These are phyloP conservation scores for Hymenoscyphus albidus DNA, from an alignment of 2,329 filamentous ascomycete species.

Conservation along the genomic window DNA sequence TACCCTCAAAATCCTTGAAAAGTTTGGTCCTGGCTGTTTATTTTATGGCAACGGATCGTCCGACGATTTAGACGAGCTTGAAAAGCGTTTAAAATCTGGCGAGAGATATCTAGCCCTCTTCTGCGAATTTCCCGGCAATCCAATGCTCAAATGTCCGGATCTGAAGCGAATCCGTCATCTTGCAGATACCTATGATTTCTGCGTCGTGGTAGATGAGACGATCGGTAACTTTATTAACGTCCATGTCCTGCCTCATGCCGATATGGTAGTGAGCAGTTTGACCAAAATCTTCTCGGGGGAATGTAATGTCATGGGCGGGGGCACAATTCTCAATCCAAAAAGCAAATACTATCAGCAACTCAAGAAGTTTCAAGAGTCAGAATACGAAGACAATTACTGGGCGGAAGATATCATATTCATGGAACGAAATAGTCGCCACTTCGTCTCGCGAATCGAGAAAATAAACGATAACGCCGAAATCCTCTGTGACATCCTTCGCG, in stretches of 20 bases:
- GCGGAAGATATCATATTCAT: slow-evolving; percentile 91
- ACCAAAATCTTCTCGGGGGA: slow-evolving; percentile 98
- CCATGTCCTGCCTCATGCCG: slow-evolving; percentile 83
- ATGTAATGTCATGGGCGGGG: slow-evolving; percentile 97
- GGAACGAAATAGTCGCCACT: slow-evolving; percentile 94
- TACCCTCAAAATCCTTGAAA: slow-evolving; percentile 89
- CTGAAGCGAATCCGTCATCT: slow-evolving; percentile 74
- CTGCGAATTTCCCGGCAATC: slow-evolving; percentile 94
- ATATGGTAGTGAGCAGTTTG: slow-evolving; percentile 89
- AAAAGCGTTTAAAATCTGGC: slow-evolving; percentile 64
- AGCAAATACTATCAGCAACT: slow-evolving; percentile 66
- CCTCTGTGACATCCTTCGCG: slow-evolving; percentile 68
- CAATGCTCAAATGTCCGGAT: slow-evolving; percentile 80
- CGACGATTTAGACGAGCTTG: slow-evolving; percentile 79
- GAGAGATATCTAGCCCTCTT: slow-evolving; percentile 81
- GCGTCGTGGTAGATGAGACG: slow-evolving; percentile 90
- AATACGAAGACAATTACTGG: slow-evolving; percentile 91
- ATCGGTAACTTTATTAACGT: slow-evolving; percentile 96
- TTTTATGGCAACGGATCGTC: slow-evolving; percentile 83
- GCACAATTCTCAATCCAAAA: slow-evolving; percentile 60
- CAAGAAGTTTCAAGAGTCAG: slow-evolving; percentile 59
- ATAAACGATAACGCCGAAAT: slow-evolving; percentile 84
- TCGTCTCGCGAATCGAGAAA: slow-evolving; percentile 73
- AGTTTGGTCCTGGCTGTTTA: slow-evolving; percentile 83
- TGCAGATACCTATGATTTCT: slow-evolving; percentile 81